These are phyloP conservation scores for Metschnikowia shivogae DNA, from an alignment of 805 yeast species.

Conservation along the genomic window DNA sequence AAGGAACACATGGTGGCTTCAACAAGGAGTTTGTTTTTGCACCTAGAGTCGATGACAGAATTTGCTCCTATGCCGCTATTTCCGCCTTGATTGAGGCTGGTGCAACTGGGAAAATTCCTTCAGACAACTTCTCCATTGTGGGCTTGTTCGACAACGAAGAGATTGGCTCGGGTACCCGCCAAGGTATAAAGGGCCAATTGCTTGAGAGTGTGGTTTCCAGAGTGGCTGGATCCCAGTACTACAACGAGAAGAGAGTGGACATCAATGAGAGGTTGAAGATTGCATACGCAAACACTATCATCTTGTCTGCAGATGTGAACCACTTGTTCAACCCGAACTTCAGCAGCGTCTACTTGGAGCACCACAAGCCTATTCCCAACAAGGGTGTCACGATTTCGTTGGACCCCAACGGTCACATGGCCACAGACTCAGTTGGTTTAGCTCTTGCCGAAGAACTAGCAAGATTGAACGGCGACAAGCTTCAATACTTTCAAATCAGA, in stretches of 20 bases:
- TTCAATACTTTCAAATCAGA: slow-evolving; percentile 84
- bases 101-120: slow-evolving; percentile 18
- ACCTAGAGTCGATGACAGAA: slow-evolving; percentile 82
- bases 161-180: slow-evolving; percentile 74
- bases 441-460: slow-evolving; percentile 72
- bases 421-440: slow-evolving; percentile 71
- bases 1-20: slow-evolving; percentile 74
- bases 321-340: slow-evolving; percentile 83
- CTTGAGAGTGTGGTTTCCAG: slow-evolving; percentile 63
- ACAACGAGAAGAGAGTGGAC: slow-evolving; percentile 16
- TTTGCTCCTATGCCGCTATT: slow-evolving; percentile 73
- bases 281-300: slow-evolving; percentile 68
- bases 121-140: slow-evolving; percentile 50
- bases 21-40: slow-evolving; percentile 72
- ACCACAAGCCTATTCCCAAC: slow-evolving; percentile 79
- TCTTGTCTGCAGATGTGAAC: slow-evolving; percentile 79
- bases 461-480: slow-evolving; percentile 52
- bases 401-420: slow-evolving; percentile 81
- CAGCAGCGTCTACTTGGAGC: slow-evolving; percentile 59
- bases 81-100: slow-evolving; percentile 48
- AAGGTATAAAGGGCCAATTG: slow-evolving; percentile 78
- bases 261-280: slow-evolving; percentile 31
- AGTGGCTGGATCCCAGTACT: slow-evolving; percentile 34
- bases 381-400: slow-evolving; percentile 65
- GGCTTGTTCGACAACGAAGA: slow-evolving; percentile 79